Evolutionary conservation across 2,329 filamentous ascomycete species (phyloP), one percentile per base, ranked within the genome.

Genomic region (Botrytis cinerea): DNA sequence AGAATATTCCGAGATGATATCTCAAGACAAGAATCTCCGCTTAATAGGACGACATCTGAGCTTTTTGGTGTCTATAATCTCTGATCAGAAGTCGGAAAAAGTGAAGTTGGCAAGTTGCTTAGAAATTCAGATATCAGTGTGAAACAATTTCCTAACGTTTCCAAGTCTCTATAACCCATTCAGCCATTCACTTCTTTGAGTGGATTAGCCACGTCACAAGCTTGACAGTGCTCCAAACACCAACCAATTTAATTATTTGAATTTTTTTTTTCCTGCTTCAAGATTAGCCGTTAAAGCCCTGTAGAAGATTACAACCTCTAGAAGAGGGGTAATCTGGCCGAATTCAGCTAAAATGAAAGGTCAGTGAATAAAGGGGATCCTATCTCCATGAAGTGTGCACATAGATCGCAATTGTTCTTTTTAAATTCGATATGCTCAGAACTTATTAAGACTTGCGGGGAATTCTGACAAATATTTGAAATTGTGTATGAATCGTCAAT

Each of bases 11-110:
- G 48, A 16, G 2, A 54, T 54, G 4, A 14, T 2, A n/a, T n/a
- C 4, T 18, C 5, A 1, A 12, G 6, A 16, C 5, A 7, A 1
- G 7, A 46, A 16, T 25, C 25, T 28, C 12, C 10, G 12, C 12
- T n/a, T 14, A 2, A 10, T 2, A 0, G n/a, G 25, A 54, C 3
- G 6, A 18, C 1, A 28, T 18, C n/a, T 18, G 2, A 54, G n/a
- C 14, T 28, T 54, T 3, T 6, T 6, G 0, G 0, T 32, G 32
- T 3, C 48, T 51, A 10, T 12, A 2, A 1, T n/a, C 6, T n/a
- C 10, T 6, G 22, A n/a, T 51, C 48, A 5, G 4, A 10, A 43
- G 0, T 22, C 4, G 9, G 9, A 1, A 51, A 51, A 10, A 14
- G 5, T 5, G 1, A 51, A 9, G 22, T 25, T 51, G 14, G 22